Conservation (phyloP, 116 monocot species). For the Posidonia oceanica region DNA sequence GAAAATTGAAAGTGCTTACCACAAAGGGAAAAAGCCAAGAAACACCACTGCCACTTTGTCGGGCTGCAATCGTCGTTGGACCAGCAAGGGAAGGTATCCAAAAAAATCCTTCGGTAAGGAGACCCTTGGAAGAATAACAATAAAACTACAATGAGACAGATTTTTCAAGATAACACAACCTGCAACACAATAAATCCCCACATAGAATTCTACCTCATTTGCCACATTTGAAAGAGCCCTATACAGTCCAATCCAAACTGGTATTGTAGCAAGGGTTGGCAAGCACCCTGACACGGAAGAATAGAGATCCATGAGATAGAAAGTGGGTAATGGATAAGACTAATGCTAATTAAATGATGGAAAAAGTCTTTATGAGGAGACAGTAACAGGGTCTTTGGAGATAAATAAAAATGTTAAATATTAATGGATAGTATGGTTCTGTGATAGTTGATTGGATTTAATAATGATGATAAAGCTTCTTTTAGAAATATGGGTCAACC, state of each 20-base stretch:
- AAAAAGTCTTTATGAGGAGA: neutral
- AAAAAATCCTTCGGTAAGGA: constrained; percentile 91
- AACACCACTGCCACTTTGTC: constrained; percentile 79
- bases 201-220: constrained; percentile 55
- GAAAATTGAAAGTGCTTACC: constrained; percentile 33
- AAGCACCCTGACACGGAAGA: constrained; percentile 56
- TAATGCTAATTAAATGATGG: neutral
- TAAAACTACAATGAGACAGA: neutral
- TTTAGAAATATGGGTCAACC: too few relatives aligned
- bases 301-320: neutral
- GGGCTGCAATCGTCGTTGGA: constrained; percentile 77
- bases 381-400: neutral
- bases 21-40: constrained; percentile 96
- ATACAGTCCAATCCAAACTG: constrained; percentile 97
- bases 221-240: constrained; percentile 97
- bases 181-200: neutral
- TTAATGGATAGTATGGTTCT: neutral
- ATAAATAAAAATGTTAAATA: neutral
- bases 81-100: constrained; percentile 96
- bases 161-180: neutral
- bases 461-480: too few relatives aligned
- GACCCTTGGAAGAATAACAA: constrained; percentile 41
- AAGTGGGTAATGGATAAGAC: neutral
- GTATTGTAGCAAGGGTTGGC: constrained; percentile 88
- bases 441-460: too few relatives aligned